Base-by-base conservation (phyloP, 129 eudicot genomes). In the Centaurea solstitialis region DNA sequence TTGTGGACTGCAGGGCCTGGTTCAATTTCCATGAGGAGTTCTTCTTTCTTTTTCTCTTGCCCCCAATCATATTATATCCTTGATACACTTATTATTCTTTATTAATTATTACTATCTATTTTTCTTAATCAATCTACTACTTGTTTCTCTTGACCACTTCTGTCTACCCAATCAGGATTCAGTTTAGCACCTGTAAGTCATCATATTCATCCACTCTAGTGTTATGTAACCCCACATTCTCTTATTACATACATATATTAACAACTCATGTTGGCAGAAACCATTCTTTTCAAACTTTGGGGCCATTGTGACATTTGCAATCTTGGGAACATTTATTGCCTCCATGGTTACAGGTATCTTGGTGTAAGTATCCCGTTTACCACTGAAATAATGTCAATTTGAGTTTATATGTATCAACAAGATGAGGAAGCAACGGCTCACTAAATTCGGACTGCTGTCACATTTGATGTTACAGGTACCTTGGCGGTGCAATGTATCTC, bases 41-140 rank as follows among this genome's bases (percentile, higher is more conserved):
- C 80, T 96, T 96, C 91, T 91, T 96, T 85, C 88, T 96, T 26
- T 96, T 96, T 75, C 78, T 96, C 91, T 73, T 96, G 86, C 99
- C 99, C 20, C 99, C 99, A 0, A 96, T 96, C 80, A 96, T 96
- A 89, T 96, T 96, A 96, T 96, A 96, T 96, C 99, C 99, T 87
- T 88, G n/a, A 15, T 53, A 76, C 37, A 21, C 13, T 70, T 87
- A 3, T 75, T 72, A 33, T 41, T 77, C 68, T 13, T 30, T 73
- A 22, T 53, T 53, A 26, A 8, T 30, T 73, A 22, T 53, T 53
- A 26, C 1, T 57, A 70, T 39, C 1, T 50, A 1, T 37, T 71
- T 64, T 75, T 67, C 13, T 66, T 47, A 50, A 30, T 67, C 57
- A 45, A 66, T 70, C 13, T 79, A 24, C 79, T 33, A n/a, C 26